Conservation (phyloP, 1,284 basidiomycete species). For the Schizophyllum amplum region DNA sequence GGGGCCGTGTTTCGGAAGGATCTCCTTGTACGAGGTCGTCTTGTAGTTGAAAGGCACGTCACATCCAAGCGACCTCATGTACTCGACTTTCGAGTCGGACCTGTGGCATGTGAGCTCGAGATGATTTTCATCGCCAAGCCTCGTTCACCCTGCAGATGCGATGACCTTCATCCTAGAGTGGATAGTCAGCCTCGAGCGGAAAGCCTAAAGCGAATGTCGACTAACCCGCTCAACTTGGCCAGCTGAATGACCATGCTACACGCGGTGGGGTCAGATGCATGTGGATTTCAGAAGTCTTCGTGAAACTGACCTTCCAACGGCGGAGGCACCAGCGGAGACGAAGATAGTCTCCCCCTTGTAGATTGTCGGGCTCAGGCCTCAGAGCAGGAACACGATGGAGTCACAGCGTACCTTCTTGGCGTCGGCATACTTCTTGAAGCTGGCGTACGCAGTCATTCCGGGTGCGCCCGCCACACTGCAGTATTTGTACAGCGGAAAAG, state of each 20-base stretch:
- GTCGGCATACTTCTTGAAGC: slow-evolving; percentile 1
- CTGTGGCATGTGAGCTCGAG: slow-evolving; percentile 18
- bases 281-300: neutral
- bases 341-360: slow-evolving; percentile 12
- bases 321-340: slow-evolving; percentile 13
- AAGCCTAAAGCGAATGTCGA: neutral
- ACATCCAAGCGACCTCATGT: slow-evolving; percentile 39
- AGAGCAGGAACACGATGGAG: neutral
- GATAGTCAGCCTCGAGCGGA: neutral
- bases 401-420: slow-evolving; percentile 10
- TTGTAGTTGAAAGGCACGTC: slow-evolving; percentile 60
- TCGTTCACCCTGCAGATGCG: slow-evolving; percentile 34
- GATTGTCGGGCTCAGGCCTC: neutral
- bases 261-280: neutral
- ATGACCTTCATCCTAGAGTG: slow-evolving; percentile 36
- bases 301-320: slow-evolving; percentile 28
- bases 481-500: slow-evolving; percentile 16
- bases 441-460: slow-evolving; percentile 15
- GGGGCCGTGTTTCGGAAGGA: slow-evolving; percentile 37
- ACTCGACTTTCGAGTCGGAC: slow-evolving; percentile 42
- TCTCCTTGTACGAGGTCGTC: slow-evolving; percentile 25
- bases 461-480: slow-evolving; percentile 16
- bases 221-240: slow-evolving; percentile 31
- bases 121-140: too few species aligned
- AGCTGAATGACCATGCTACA: slow-evolving; percentile 27